Base-by-base conservation (phyloP, 2,329 filamentous ascomycete genomes). In the Fusarium vanettenii region DNA sequence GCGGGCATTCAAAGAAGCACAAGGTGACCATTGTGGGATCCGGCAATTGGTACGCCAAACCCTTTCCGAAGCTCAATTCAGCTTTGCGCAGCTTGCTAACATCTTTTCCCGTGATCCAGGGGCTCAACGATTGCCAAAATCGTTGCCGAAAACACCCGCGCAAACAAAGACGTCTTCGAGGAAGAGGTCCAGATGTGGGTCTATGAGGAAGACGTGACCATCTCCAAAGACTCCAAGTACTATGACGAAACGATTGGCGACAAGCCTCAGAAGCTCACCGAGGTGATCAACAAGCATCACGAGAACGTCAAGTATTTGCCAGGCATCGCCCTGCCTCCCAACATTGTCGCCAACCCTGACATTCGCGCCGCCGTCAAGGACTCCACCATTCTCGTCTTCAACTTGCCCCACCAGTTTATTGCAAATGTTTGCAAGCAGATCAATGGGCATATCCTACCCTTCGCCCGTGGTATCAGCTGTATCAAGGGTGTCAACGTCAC, bases 261-360 rank as follows among this genome's bases (percentile, higher is more conserved):
- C 73, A 87, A 91, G 73, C 90, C 93, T 4, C 94, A 97, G 83
- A 98, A 98, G 86, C 92, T 99, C 83, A 98, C 97, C 9, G 84
- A 91, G 61, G 85, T 99, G 78, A 98, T 99, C 90, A 99, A 99
- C 87, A 90, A 89, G 52, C 86, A 93, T 80, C 95, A 98, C 86
- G 97, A 99, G 87, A 99, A 99, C 84, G 89, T 98, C 86, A 99
- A 98, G 85, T 99, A 99, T 86, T 93, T 99, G 11, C 95, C 96
- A n/a, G 91, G 91, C 79, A 94, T 99, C 81, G 86, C 89, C 35
- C 90, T 99, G 2, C 97, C 97, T 5, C 80, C 87, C 71, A 99
- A 99, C 83, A 86, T 98, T 67, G 84, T 95, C 77, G 95, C 95
- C 77, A 97, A 97, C 82, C 93, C 95, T 20, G 94, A 94, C 31